phyloP scores from a whole-genome alignment of 257 asterid species.

The Anisodus acutangulus region DNA sequence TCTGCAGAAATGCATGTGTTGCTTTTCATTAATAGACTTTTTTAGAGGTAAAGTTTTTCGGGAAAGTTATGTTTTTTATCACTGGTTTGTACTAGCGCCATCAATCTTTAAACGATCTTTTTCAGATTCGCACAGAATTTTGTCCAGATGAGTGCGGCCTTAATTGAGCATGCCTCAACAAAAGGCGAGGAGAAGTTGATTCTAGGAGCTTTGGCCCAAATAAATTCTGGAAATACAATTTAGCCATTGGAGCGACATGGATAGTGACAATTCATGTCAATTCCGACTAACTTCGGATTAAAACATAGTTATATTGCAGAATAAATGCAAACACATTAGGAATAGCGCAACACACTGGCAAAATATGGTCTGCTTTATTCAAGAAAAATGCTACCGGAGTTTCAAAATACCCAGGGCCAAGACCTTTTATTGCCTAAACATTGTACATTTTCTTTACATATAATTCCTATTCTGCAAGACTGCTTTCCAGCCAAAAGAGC shows the following conservation, averaged over 20 bases:
- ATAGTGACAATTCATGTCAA: neutral
- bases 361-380: neutral
- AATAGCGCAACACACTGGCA: neutral
- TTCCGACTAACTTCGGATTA: neutral
- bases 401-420: neutral
- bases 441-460: slow-evolving; percentile 17
- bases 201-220: neutral
- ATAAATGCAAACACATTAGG: neutral
- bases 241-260: neutral
- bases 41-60: neutral
- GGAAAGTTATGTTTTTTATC: no score
- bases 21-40: neutral
- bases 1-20: neutral
- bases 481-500: neutral
- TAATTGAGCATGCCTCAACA: neutral
- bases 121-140: neutral
- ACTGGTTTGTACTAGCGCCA: neutral
- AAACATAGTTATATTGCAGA: neutral
- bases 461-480: neutral
- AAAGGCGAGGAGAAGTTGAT: neutral
- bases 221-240: neutral
- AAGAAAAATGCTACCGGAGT: neutral
- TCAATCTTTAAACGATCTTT: neutral
- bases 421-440: neutral
- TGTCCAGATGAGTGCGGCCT: neutral